These are phyloP conservation scores for Anaeramoeba ignava DNA, from an alignment of 78 protist genomes.

Conservation along the genomic window DNA sequence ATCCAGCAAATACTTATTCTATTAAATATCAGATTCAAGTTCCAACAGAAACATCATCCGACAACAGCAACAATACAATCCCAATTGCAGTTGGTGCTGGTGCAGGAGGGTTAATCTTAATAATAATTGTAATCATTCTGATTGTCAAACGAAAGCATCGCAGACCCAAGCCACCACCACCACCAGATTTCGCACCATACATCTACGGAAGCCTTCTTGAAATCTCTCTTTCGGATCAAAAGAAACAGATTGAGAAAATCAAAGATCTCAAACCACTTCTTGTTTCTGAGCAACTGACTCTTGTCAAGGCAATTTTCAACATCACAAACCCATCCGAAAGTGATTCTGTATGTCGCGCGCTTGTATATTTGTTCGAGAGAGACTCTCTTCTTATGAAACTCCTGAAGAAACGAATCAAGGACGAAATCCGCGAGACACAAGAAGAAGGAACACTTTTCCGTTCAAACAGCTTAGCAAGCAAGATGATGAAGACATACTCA, in stretches of 20 bases:
- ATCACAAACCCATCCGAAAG: not conserved
- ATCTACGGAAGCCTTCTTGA: not conserved
- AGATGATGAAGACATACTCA: not conserved
- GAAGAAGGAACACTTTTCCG: not conserved
- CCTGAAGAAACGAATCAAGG: not conserved
- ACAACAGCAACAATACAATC: too few species aligned
- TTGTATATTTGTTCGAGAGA: not conserved
- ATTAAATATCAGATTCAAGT: too few species aligned
- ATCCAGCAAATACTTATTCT: too few species aligned
- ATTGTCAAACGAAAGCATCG: not conserved
- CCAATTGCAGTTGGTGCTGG: too few species aligned
- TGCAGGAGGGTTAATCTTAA: not conserved
- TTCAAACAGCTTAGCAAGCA: not conserved
- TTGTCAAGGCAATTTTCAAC: not conserved
- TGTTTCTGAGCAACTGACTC: not conserved
- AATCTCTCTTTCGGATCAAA: not conserved
- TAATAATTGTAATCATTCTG: not conserved
- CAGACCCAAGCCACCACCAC: not conserved
- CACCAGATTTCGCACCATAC: not conserved
- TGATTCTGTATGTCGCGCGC: not conserved
- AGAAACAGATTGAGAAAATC: not conserved
- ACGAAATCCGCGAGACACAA: not conserved
- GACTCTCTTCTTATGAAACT: not conserved
- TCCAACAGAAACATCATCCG: too few species aligned
- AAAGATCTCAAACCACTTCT: not conserved